These are phyloP conservation scores for Hansenula anomala DNA, from an alignment of 1,139 yeast genomes.

Conservation along the genomic window DNA sequence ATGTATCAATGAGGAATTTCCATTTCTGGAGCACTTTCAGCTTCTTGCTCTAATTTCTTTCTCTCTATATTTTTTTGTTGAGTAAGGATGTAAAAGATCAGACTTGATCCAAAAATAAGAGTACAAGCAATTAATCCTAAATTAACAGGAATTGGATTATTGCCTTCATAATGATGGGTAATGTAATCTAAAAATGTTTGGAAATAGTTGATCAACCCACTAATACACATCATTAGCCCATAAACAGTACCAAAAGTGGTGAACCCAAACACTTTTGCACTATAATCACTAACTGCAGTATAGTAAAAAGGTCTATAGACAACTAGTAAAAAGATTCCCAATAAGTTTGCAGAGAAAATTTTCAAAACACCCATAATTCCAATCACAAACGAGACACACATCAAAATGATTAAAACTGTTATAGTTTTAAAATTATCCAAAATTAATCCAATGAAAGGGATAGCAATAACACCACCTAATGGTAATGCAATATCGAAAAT, in stretches of 20 bases:
- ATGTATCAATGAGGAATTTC: conserved; percentile 41
- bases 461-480: conserved; percentile 76
- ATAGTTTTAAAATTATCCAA: conserved; percentile 71
- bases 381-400: conserved; percentile 49
- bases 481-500: conserved; percentile 86
- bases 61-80: conserved; percentile 48
- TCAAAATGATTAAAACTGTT: conserved; percentile 48
- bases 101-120: conserved; percentile 44
- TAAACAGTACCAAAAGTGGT: conserved; percentile 90
- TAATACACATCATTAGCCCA: conserved; percentile 75
- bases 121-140: conserved; percentile 47
- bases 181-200: conserved; percentile 65
- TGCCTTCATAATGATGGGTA: conserved; percentile 61
- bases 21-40: conserved; percentile 48
- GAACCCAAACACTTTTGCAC: conserved; percentile 92
- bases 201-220: conserved; percentile 71
- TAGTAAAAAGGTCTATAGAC: conserved; percentile 87
- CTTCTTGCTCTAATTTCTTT: conserved; percentile 54
- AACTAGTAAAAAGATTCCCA: conserved; percentile 70
- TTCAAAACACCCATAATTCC: conserved; percentile 66
- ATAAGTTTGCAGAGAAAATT: conserved; percentile 46
- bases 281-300: conserved; percentile 86
- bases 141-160: conserved; percentile 81
- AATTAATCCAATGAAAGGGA: conserved; percentile 81
- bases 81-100: conserved; percentile 49